Percentiles rank a stretch among this genome's conserved stretches.
phyloP scores from a whole-genome alignment of 805 yeast genomes.

The Saccharomycopsis vini region DNA sequence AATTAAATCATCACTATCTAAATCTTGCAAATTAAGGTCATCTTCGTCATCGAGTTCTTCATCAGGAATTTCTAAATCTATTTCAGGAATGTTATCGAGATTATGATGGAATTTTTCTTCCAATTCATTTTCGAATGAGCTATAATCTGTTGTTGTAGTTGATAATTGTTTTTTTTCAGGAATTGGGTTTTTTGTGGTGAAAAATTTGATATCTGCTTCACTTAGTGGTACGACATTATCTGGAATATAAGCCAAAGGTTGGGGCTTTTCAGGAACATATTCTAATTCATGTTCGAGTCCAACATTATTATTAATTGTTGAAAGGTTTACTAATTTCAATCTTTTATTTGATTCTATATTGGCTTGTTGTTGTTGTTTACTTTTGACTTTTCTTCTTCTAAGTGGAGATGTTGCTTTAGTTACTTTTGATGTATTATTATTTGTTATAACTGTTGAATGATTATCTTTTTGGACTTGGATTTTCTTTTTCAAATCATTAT shows the following conservation, averaged over 20 bases:
- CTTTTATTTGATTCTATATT: not conserved
- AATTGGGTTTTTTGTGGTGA: constrained; percentile 19
- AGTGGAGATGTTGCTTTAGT: not conserved
- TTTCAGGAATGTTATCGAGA: constrained; percentile 14
- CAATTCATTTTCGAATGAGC: too few species aligned
- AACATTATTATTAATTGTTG: not conserved
- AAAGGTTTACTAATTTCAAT: not conserved
- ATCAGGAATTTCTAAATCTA: constrained; percentile 6
- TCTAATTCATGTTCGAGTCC: constrained; percentile 33
- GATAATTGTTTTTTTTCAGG: constrained; percentile 13
- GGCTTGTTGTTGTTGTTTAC: not conserved
- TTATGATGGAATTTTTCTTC: too few species aligned
- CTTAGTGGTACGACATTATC: constrained; percentile 30
- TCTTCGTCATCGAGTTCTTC: not conserved
- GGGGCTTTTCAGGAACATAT: constrained; percentile 32
- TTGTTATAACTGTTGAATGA: constrained; percentile 2
- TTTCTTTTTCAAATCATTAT: constrained; percentile 13
- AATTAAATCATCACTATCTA: constrained; percentile 4
- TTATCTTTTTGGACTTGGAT: constrained; percentile 17
- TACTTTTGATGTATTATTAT: not conserved
- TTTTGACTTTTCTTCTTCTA: constrained; percentile 6
- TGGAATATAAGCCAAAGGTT: constrained; percentile 37
- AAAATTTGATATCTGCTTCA: constrained; percentile 25
- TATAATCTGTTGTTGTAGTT: too few species aligned
- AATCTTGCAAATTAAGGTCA: not conserved